Percentiles rank a stretch among this genome's conserved stretches.
phyloP scores from a whole-genome alignment of 768 basidiomycete genomes.

The Lentinula edodes region DNA sequence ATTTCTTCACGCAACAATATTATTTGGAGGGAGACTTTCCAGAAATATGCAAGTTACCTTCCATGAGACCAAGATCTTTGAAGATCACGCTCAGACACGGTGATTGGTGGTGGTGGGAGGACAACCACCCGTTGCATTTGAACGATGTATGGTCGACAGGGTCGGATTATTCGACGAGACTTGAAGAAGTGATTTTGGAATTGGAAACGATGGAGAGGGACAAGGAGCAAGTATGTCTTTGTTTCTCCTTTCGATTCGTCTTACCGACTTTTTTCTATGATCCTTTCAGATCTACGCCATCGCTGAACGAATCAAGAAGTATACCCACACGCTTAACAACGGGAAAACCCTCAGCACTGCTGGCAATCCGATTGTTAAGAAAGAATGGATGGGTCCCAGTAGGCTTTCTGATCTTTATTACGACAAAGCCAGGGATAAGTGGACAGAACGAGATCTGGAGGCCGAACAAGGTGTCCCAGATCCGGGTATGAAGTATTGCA shows the following conservation, averaged over 20 bases:
- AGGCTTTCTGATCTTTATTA: background rate
- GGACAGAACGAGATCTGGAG: background rate
- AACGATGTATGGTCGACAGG: constrained; percentile 10
- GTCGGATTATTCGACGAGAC: constrained; percentile 6
- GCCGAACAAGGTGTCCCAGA: background rate
- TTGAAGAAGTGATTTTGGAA: constrained; percentile 17
- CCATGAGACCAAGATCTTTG: constrained; percentile 7
- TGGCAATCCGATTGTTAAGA: constrained; percentile 1
- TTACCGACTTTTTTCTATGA: background rate
- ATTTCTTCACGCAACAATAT: constrained; percentile 15
- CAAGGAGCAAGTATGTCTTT: constrained; percentile 12
- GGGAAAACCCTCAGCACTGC: background rate
- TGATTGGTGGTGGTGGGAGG: constrained; percentile 22
- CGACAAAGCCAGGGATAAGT: background rate
- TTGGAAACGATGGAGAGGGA: constrained; percentile 19
- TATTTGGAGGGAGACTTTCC: constrained; percentile 12
- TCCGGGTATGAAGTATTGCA: constrained; percentile 5
- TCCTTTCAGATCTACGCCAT: constrained; percentile 6
- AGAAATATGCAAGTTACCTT: background rate
- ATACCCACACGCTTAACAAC: background rate
- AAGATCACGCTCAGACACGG: constrained; percentile 15
- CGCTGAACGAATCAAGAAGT: background rate
- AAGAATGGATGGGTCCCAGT: constrained; percentile 11
- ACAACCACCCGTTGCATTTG: constrained; percentile 9
- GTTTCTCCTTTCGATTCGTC: background rate